Percentiles rank a stretch among this genome's conserved stretches.
Conservation (phyloP, 257 asterid species). For the Lycium ferocissimum region DNA sequence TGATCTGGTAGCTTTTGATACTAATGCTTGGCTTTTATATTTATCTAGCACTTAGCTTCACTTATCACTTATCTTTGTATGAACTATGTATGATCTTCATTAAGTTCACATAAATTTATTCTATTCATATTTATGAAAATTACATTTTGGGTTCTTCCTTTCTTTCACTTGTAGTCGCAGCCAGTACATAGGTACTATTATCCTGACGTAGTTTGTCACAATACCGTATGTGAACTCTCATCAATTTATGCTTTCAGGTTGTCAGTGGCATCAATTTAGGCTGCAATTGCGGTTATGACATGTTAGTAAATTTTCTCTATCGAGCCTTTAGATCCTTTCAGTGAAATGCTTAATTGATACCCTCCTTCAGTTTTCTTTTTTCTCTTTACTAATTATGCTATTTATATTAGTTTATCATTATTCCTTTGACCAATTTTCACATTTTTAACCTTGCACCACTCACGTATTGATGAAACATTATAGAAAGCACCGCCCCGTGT, state of each 20-base stretch:
- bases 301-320: constrained; percentile 52
- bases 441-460: neutral
- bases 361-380: neutral
- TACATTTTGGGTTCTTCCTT: neutral
- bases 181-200: neutral
- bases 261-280: constrained; percentile 91
- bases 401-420: neutral
- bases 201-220: neutral
- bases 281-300: constrained; percentile 80
- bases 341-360: constrained; percentile 9
- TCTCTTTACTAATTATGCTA: neutral
- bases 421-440: neutral
- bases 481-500: neutral
- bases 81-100: neutral
- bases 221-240: neutral
- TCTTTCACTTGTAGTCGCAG: neutral
- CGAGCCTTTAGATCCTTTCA: constrained; percentile 2
- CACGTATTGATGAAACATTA: neutral
- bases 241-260: constrained; percentile 60
- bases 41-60: neutral
- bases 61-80: neutral
- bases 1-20: constrained; percentile 65
- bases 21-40: neutral
- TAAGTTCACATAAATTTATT: neutral
- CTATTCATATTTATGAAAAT: neutral